Base-by-base conservation (phyloP, 129 eudicot genomes). In the Centrapalus pauciflorus region DNA sequence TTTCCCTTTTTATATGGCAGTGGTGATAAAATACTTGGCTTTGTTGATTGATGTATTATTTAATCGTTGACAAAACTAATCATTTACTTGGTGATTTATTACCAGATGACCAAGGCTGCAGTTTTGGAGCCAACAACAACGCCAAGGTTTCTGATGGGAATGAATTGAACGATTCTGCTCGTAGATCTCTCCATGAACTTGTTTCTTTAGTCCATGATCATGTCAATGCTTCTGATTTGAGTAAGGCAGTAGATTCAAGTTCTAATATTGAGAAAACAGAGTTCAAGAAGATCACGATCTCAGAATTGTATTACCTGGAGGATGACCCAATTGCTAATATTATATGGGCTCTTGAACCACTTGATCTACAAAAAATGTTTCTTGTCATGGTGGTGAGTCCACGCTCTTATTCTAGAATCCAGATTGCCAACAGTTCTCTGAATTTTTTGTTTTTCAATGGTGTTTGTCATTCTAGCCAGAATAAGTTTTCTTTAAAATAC, bases 311-410 rank as follows among this genome's bases (percentile, higher is more conserved):
- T 72, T 35, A 61, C 78, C 69, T 89, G 65, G 79, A 80, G 56
- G 95, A 86, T 45, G 99, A 94, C 73, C 88, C 85, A 38, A 78
- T 94, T 76, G 97, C 99, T 75, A 62, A 32, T 69, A 67, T 82
- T 41, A 5, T 94, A 21, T 94, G 93, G 99, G 70, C 61, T 49
- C 90, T 89, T 12, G 81, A 89, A 48, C 95, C 99, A 41, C 81
- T 63, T 69, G 43, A 65, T 61, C 83, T 89, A 69, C 92, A 80
- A 55, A 72, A 70, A 38, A 73, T 86, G 79, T 82, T 94, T 32
- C 81, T 89, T 66, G 81, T 85, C 43, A 89, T 94, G 95, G 94
- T 82, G 77, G 99, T 94, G 66, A 82, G 97, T 86, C 70, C 59
- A 10, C 38, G 7, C 35, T 75, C 51, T 76, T 25, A 26, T 67